phyloP scores from a whole-genome alignment of 2,329 filamentous ascomycete species.

The Aaosphaeria arxii region DNA sequence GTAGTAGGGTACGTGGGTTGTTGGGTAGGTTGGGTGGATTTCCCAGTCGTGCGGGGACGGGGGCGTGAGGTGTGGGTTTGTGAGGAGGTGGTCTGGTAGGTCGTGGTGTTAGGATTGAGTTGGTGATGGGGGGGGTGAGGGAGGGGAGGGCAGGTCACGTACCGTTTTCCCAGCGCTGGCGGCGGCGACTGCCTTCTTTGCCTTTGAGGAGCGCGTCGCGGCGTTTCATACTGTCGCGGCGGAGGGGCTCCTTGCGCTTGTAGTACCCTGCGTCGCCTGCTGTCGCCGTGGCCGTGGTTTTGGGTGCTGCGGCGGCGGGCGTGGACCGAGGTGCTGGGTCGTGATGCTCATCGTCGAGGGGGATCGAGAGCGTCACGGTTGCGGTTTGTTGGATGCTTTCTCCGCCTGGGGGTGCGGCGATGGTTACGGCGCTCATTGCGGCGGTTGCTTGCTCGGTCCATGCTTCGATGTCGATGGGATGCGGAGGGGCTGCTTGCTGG shows the following conservation, averaged over 20 bases:
- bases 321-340: slow-evolving; percentile 21
- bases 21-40: slow-evolving; percentile 74
- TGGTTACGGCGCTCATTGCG: slow-evolving; percentile 39
- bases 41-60: slow-evolving; percentile 81
- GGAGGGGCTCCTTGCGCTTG: slow-evolving; percentile 53
- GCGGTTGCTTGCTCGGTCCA: slow-evolving; percentile 49
- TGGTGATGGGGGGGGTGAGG: neutral
- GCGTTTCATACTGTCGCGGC: slow-evolving; percentile 60
- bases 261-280: slow-evolving; percentile 46
- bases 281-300: slow-evolving; percentile 38
- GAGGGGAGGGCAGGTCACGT: slow-evolving; percentile 6
- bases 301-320: slow-evolving; percentile 21
- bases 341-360: slow-evolving; percentile 60
- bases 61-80: slow-evolving; percentile 81
- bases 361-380: slow-evolving; percentile 67
- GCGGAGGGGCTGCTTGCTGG: slow-evolving; percentile 12
- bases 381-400: slow-evolving; percentile 48
- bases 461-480: slow-evolving; percentile 44
- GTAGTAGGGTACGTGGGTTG: slow-evolving; percentile 80
- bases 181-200: slow-evolving; percentile 82
- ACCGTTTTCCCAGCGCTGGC: slow-evolving; percentile 96
- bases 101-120: no score
- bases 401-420: slow-evolving; percentile 28
- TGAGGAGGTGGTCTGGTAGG: slow-evolving; percentile 76
- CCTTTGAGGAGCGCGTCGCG: slow-evolving; percentile 81